Percentiles rank a stretch among this genome's conserved stretches.
Conservation (phyloP, 257 asterid species). For the Dorcoceras hygrometricum region DNA sequence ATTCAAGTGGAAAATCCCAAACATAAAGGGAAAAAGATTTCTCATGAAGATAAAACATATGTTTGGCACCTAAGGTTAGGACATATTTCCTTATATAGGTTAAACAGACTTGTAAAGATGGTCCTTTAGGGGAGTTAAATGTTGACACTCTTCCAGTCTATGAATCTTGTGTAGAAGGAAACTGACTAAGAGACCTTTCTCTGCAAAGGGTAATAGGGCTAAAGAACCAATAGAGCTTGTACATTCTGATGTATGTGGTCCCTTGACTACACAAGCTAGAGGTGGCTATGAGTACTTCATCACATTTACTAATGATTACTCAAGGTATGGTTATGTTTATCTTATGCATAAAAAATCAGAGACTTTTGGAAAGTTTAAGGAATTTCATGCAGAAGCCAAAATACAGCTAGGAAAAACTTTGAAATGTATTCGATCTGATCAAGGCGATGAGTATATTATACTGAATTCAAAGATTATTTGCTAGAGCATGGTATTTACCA, state of each 20-base stretch:
- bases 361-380: conserved; percentile 1
- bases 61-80: too few relatives aligned
- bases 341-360: background rate
- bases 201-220: background rate
- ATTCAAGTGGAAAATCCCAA: too few relatives aligned
- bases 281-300: background rate
- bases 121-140: too few relatives aligned
- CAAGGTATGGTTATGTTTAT: background rate
- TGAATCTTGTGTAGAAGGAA: background rate
- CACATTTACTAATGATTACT: background rate
- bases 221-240: background rate
- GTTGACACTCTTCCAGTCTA: too few relatives aligned
- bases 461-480: background rate
- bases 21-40: too few relatives aligned
- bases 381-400: background rate
- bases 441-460: background rate
- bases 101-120: too few relatives aligned
- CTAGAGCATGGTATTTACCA: background rate
- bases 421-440: background rate
- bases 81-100: too few relatives aligned
- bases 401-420: background rate
- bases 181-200: background rate
- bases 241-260: background rate
- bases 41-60: too few relatives aligned
- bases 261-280: background rate